These are phyloP conservation scores for Nitzschia sp. DNA, from an alignment of 108 stramenopile species.

Conservation along the genomic window DNA sequence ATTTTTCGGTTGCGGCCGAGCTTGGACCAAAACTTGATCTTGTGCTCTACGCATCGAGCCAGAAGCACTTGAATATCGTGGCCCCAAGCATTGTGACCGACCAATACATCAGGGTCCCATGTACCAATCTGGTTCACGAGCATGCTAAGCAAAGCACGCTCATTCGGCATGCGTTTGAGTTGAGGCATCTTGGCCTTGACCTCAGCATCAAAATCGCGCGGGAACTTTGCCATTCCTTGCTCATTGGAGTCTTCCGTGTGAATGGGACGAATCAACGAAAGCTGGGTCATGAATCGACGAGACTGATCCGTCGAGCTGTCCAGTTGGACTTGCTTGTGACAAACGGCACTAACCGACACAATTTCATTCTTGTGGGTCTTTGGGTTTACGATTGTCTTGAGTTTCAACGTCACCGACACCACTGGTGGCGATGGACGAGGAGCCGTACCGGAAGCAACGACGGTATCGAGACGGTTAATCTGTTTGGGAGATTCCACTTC, in stretches of 20 bases:
- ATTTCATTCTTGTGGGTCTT: slow-evolving; percentile 94
- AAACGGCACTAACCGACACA: slow-evolving; percentile 90
- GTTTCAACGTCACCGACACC: slow-evolving; percentile 83
- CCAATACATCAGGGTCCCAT: slow-evolving; percentile 97
- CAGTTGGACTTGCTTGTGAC: slow-evolving; percentile 81
- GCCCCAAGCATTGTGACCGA: slow-evolving; percentile 95
- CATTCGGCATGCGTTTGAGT: slow-evolving; percentile 83
- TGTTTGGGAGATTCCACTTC: slow-evolving; percentile 78
- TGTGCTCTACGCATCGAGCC: slow-evolving; percentile 83
- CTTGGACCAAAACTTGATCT: slow-evolving; percentile 91
- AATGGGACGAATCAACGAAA: slow-evolving; percentile 83
- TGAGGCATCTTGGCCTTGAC: slow-evolving; percentile 65
- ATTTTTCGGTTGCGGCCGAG: slow-evolving; percentile 89
- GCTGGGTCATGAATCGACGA: slow-evolving; percentile 55
- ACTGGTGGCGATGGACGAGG: slow-evolving; percentile 82
- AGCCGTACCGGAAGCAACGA: slow-evolving; percentile 36
- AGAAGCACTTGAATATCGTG: slow-evolving; percentile 97
- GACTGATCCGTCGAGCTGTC: slow-evolving; percentile 78
- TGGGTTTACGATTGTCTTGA: slow-evolving; percentile 97
- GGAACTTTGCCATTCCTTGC: slow-evolving; percentile 59
- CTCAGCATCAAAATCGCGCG: slow-evolving; percentile 78
- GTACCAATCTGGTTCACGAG: slow-evolving; percentile 79
- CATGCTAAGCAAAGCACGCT: slow-evolving; percentile 87
- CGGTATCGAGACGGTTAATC: slow-evolving; percentile 61
- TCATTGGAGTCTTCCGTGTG: slow-evolving; percentile 38